phyloP scores from a whole-genome alignment of 257 asterid genomes.

The Gardenia jasminoides region DNA sequence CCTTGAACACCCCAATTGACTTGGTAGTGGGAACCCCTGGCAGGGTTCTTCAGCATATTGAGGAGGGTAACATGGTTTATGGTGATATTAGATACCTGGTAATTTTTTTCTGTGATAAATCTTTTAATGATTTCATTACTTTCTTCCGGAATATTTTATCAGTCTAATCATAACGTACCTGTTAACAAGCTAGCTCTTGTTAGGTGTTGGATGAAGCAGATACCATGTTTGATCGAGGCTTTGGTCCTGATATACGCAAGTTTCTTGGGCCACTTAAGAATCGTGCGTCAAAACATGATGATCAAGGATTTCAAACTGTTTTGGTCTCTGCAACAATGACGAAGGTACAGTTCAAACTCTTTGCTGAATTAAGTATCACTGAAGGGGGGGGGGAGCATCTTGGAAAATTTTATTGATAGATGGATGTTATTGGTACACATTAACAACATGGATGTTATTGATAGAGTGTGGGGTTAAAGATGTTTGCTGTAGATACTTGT shows the following conservation, averaged over 20 bases:
- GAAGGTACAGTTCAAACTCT: conserved; percentile 47
- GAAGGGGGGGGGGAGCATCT: not conserved
- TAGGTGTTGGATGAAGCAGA: conserved; percentile 99
- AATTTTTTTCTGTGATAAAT: conserved; percentile 11
- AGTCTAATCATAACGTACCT: not conserved
- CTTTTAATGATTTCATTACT: not conserved
- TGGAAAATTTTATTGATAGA: not conserved
- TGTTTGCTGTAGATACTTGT: not conserved
- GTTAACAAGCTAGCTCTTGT: conserved; percentile 25
- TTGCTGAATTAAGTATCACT: not conserved
- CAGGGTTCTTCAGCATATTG: conserved; percentile 93
- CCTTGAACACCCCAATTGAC: conserved; percentile 84
- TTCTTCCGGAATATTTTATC: not conserved
- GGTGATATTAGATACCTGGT: conserved; percentile 96
- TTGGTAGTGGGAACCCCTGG: conserved; percentile 99
- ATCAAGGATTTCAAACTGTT: conserved; percentile 81
- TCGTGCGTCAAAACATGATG: conserved; percentile 70
- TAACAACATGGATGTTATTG: too few species aligned
- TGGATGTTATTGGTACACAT: not conserved
- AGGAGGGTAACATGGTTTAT: conserved; percentile 90
- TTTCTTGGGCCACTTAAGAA: conserved; percentile 82
- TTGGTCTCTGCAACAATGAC: conserved; percentile 98
- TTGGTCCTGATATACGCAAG: conserved; percentile 93
- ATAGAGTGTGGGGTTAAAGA: not conserved
- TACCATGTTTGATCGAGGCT: conserved; percentile 98